These are phyloP conservation scores for Coniochaeta sp. DNA, from an alignment of 2,329 filamentous ascomycete genomes.

Conservation along the genomic window DNA sequence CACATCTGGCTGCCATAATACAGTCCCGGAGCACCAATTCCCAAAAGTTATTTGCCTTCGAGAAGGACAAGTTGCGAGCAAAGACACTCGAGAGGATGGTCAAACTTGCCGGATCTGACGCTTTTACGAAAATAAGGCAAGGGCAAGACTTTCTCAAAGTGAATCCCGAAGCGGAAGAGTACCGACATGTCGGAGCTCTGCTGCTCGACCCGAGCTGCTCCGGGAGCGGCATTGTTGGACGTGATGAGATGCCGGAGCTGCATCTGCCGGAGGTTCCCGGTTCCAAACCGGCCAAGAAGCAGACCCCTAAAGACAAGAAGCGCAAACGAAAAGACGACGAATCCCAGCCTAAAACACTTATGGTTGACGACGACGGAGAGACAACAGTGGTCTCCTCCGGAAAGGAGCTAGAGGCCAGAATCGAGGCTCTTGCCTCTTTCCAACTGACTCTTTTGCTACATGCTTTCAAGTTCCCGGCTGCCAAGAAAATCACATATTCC, in stretches of 20 bases:
- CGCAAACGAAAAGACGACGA: slow-evolving; percentile 34
- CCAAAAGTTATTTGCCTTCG: slow-evolving; percentile 63
- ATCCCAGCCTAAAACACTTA: slow-evolving; percentile 9
- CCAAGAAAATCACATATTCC: slow-evolving; percentile 76
- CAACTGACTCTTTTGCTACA: slow-evolving; percentile 78
- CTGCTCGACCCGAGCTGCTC: slow-evolving; percentile 93
- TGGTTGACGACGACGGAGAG: slow-evolving; percentile 16
- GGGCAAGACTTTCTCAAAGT: slow-evolving; percentile 78
- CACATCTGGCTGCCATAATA: slow-evolving; percentile 76
- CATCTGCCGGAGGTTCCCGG: slow-evolving; percentile 41
- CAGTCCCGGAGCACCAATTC: slow-evolving; percentile 29
- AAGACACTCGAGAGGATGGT: slow-evolving; percentile 82
- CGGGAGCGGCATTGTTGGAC: slow-evolving; percentile 86
- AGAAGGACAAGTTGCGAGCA: slow-evolving; percentile 65
- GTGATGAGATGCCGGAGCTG: slow-evolving; percentile 68
- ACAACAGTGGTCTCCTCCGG: slow-evolving; percentile 34
- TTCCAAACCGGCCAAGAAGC: slow-evolving; percentile 6
- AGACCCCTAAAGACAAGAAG: slow-evolving; percentile 27
- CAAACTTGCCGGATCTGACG: slow-evolving; percentile 61
- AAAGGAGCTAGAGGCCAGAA: slow-evolving; percentile 52
- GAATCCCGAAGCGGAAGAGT: slow-evolving; percentile 55
- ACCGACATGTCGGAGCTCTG: slow-evolving; percentile 66
- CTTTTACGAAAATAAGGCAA: slow-evolving; percentile 58
- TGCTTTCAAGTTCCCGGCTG: slow-evolving; percentile 73
- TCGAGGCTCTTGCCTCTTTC: slow-evolving; percentile 70